Conservation (phyloP, 2,329 filamentous ascomycete genomes). For the Epicoccum nigrum region DNA sequence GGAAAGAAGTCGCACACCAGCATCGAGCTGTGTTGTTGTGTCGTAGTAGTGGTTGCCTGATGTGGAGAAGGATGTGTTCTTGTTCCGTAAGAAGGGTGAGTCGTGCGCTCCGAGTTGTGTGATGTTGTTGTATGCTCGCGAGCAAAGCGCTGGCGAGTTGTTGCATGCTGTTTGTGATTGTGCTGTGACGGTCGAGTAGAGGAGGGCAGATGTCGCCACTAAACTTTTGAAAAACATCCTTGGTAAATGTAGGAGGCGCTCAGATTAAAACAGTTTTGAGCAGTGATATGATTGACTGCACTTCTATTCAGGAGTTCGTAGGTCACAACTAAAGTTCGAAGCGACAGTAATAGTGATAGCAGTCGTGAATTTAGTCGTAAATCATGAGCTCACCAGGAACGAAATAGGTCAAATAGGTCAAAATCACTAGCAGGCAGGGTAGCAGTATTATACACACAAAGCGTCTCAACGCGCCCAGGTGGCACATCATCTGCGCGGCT, state of each 20-base stretch:
- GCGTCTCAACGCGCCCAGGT: background rate
- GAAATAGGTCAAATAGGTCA: constrained; percentile 10
- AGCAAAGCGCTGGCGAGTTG: constrained; percentile 78
- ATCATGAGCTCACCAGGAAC: constrained; percentile 5
- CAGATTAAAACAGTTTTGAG: background rate
- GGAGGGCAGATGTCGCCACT: constrained; percentile 34
- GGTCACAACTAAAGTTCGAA: constrained; percentile 3
- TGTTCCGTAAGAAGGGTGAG: constrained; percentile 72
- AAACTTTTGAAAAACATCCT: constrained; percentile 41
- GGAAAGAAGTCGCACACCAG: constrained; percentile 74
- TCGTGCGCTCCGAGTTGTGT: constrained; percentile 81
- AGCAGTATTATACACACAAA: constrained; percentile 11
- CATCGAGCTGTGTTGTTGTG: constrained; percentile 69
- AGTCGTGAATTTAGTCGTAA: background rate
- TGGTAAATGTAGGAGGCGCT: background rate
- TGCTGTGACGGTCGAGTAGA: constrained; percentile 37
- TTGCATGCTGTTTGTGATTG: constrained; percentile 68
- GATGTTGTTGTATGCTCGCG: constrained; percentile 73
- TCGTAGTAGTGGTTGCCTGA: constrained; percentile 77
- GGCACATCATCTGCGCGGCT: constrained; percentile 15
- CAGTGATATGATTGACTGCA: background rate
- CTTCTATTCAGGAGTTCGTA: background rate
- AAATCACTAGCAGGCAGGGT: constrained; percentile 7
- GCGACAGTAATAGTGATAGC: constrained; percentile 10
- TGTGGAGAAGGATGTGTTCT: constrained; percentile 64